Percentiles rank a stretch among this genome's conserved stretches.
Conservation (phyloP, 2,329 filamentous ascomycete species). For the Penicillium corylophilum region DNA sequence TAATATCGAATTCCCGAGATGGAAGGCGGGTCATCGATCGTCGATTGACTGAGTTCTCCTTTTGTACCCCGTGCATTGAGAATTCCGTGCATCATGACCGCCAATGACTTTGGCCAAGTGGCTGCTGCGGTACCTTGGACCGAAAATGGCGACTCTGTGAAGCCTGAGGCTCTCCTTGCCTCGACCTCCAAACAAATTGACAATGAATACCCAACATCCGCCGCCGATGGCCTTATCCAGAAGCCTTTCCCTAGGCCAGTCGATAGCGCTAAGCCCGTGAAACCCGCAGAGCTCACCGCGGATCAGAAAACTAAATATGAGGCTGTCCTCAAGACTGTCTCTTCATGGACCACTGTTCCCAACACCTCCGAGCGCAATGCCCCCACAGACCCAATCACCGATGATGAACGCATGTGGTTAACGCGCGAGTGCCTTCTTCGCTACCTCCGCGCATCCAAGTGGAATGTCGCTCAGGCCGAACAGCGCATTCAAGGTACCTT, state of each 20-base stretch:
- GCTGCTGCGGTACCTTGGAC: constrained; percentile 3
- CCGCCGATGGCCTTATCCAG: constrained; percentile 45
- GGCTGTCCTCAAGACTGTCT: constrained; percentile 68
- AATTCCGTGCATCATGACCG: constrained; percentile 7
- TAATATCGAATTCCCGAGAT: constrained; percentile 12
- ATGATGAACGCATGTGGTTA: constrained; percentile 83
- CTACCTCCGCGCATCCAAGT: constrained; percentile 92
- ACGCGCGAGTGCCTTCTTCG: constrained; percentile 88
- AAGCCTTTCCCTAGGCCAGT: constrained; percentile 62
- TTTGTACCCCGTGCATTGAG: background rate
- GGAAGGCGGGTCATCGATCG: background rate
- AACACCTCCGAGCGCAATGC: constrained; percentile 61
- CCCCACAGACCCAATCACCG: constrained; percentile 64
- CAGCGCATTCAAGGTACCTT: constrained; percentile 79
- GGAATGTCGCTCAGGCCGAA: constrained; percentile 72
- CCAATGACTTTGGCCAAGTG: constrained; percentile 10
- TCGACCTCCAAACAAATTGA: constrained; percentile 12
- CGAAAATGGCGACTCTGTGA: constrained; percentile 13
- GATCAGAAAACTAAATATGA: constrained; percentile 84
- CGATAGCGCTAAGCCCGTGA: constrained; percentile 57
- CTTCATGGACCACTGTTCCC: constrained; percentile 68
- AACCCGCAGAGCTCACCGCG: constrained; percentile 62
- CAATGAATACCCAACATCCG: constrained; percentile 37
- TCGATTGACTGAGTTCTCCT: constrained; percentile 3
- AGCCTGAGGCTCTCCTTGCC: constrained; percentile 6